phyloP scores from a whole-genome alignment of 139 green algal genomes.

The Chlamydomonas sphaeroides region DNA sequence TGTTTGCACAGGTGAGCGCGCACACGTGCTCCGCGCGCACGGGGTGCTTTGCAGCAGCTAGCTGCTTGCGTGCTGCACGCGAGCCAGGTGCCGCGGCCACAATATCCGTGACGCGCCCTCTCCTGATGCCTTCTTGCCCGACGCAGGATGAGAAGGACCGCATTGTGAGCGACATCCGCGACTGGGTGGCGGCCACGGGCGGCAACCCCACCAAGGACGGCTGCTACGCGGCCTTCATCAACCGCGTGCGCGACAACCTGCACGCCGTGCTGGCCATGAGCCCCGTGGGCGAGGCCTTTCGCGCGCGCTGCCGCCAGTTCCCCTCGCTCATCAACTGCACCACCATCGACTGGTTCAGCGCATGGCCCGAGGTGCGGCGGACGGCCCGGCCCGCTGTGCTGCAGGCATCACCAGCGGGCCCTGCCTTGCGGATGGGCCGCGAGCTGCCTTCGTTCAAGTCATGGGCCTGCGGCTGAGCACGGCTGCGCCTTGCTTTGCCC shows the following conservation, averaged over 20 bases:
- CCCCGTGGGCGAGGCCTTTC: slow-evolving; percentile 82
- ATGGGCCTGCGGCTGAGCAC: too few relatives aligned
- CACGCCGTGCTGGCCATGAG: slow-evolving; percentile 86
- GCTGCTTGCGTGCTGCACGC: too few relatives aligned
- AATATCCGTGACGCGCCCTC: too few relatives aligned
- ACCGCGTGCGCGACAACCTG: slow-evolving; percentile 82
- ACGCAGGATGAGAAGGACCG: slow-evolving; percentile 79
- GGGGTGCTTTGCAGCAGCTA: too few relatives aligned
- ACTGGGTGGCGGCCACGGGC: slow-evolving; percentile 64
- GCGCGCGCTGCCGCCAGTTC: slow-evolving; percentile 77
- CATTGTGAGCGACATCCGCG: slow-evolving; percentile 74
- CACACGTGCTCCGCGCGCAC: too few relatives aligned
- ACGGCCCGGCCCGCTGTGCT: too few relatives aligned
- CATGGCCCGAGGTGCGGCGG: slow-evolving; percentile 64
- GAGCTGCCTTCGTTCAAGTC: too few relatives aligned
- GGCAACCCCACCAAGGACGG: slow-evolving; percentile 62
- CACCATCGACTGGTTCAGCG: slow-evolving; percentile 86
- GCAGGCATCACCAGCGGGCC: too few relatives aligned
- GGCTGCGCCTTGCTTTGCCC: too few relatives aligned
- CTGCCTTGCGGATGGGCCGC: too few relatives aligned
- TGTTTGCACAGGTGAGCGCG: slow-evolving; percentile 44
- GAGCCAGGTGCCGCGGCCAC: too few relatives aligned
- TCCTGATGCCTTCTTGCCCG: too few relatives aligned
- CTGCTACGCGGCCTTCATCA: slow-evolving; percentile 79
- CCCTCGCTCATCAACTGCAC: slow-evolving; percentile 87